A percentile compares a stretch with the other conserved stretches of the same genome.
Evolutionary conservation across 2,329 filamentous ascomycete species (phyloP).

Genomic region (Trichoderma sp.): DNA sequence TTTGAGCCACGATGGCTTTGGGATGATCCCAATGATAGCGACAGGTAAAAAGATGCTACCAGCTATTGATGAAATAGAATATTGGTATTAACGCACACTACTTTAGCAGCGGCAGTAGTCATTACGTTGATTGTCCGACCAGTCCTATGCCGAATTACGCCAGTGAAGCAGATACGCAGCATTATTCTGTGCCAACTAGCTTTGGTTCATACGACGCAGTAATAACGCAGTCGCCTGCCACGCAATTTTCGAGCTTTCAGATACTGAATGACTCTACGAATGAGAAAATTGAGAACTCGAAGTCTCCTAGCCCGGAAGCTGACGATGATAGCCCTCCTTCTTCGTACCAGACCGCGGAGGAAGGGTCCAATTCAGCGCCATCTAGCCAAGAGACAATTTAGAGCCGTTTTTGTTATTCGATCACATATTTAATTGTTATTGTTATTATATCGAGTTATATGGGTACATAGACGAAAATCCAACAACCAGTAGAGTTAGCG

Average conservation of each 20-base stretch:
- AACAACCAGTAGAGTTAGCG: not conserved
- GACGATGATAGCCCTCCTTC: not conserved
- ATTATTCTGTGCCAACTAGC: not conserved
- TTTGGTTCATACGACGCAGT: not conserved
- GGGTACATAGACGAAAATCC: not conserved
- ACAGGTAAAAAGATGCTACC: not conserved
- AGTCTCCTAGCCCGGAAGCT: not conserved
- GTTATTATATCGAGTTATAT: not conserved
- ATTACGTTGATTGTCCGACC: not conserved
- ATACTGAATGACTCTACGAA: not conserved
- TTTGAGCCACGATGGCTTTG: not conserved
- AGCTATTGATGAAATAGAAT: not conserved
- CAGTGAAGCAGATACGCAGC: not conserved
- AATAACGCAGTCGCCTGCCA: not conserved
- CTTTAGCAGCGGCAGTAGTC: not conserved
- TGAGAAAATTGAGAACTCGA: not conserved
- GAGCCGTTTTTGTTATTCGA: not conserved
- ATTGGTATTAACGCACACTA: not conserved
- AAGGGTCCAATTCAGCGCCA: not conserved
- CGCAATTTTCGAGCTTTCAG: not conserved
- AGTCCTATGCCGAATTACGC: not conserved
- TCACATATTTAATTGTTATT: not conserved
- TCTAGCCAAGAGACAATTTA: not conserved
- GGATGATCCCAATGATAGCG: not conserved
- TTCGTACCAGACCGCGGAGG: not conserved